Base-by-base conservation (phyloP, 768 basidiomycete genomes). In the Boletellus sp. region DNA sequence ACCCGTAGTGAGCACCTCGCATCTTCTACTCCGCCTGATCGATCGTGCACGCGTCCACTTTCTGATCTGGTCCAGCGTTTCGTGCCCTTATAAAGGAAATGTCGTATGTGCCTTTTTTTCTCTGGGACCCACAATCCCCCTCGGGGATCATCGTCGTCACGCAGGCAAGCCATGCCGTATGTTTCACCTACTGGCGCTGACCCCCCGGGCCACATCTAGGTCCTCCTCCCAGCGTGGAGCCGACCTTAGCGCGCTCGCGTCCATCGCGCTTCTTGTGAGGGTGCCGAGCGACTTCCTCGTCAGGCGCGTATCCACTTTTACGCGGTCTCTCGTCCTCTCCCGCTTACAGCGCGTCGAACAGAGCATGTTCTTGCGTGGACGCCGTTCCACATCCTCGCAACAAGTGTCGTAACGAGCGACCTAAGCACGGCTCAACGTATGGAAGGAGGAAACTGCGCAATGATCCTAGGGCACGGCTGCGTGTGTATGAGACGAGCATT, bases 191-290 rank as follows among this genome's bases (percentile, higher is more conserved):
- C 45, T 24, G 11, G 28, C 28, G 26, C 46, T 60, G 41, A 61
- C 52, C 45, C 40, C n/a, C 15, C 46, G 33, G 50, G 26, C 47
- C 38, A 50, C 49, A 17, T 26, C 10, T 34, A 70, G 67, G 62
- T 57, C 62, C 56, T 67, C 72, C 74, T 74, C 54, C 65, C 71
- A 72, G 66, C 70, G 66, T 62, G 59, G 64, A 72, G 71, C 72
- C 74, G 70, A 70, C 71, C 74, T 71, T 67, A 72, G 71, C 74
- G 72, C 76, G 71, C 67, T 78, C 75, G 82, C 78, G 67, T 81
- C 78, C 80, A 84, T 84, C 84, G 81, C 83, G 84, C 80, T 84
- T 85, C 75, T 76, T 76, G 73, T 75, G 70, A 72, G 78, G 80
- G 68, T 79, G 80, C 68, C 67, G 71, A 81, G 65, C 68, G 71